phyloP scores from a whole-genome alignment of 345 rosid species.

The Rubroshorea leprosula region DNA sequence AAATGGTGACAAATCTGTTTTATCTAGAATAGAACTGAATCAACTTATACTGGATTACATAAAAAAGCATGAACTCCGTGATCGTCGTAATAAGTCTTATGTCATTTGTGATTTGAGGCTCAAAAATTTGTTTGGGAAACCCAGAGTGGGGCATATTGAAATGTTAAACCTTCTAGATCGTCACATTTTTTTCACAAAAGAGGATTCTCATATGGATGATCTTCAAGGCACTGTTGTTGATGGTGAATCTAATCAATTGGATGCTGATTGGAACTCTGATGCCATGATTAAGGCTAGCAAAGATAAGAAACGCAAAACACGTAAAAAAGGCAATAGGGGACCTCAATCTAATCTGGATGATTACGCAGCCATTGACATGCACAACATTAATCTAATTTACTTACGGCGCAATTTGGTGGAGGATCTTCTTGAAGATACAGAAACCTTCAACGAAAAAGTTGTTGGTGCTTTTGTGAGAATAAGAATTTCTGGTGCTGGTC shows the following conservation, averaged over 20 bases:
- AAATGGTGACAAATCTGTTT: conserved; percentile 70
- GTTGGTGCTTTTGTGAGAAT: conserved; percentile 87
- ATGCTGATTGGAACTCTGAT: conserved; percentile 69
- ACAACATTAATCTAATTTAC: conserved; percentile 82
- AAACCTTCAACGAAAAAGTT: conserved; percentile 75
- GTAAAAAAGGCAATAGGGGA: conserved; percentile 71
- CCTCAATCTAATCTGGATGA: conserved; percentile 82
- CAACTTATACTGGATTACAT: conserved; percentile 82
- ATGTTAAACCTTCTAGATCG: conserved; percentile 95
- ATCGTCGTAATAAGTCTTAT: conserved; percentile 92
- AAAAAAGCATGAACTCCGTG: conserved; percentile 86
- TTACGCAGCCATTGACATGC: conserved; percentile 87
- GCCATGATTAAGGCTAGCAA: conserved; percentile 44
- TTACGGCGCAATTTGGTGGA: conserved; percentile 85
- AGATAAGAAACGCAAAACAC: conserved; percentile 72
- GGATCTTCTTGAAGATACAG: conserved; percentile 69
- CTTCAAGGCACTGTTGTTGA: conserved; percentile 60
- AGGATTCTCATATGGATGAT: conserved; percentile 66
- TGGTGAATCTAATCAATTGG: conserved; percentile 58
- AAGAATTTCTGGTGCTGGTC: conserved; percentile 83
- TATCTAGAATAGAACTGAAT: conserved; percentile 80
- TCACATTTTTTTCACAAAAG: conserved; percentile 72
- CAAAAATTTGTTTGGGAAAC: conserved; percentile 82
- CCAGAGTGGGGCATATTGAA: conserved; percentile 97
- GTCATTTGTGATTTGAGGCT: conserved; percentile 90